These are phyloP conservation scores for Monilinia fructigena DNA, from an alignment of 2,329 filamentous ascomycete species.

Conservation along the genomic window DNA sequence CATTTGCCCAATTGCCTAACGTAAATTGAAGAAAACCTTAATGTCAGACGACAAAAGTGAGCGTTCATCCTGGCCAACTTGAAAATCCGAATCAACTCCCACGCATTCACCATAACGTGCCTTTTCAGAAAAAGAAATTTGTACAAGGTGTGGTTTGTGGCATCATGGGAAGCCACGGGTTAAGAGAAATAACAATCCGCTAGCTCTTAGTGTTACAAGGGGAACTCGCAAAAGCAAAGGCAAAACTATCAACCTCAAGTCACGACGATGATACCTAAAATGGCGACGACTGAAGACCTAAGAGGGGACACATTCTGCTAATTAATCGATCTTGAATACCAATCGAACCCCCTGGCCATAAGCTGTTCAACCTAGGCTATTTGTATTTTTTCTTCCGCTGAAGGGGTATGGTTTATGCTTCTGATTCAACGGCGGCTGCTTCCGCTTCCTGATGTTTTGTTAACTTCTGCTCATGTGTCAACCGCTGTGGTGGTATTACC, in stretches of 20 bases:
- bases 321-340: conserved; percentile 20
- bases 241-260: conserved; percentile 23
- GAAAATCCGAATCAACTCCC: conserved; percentile 24
- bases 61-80: conserved; percentile 32
- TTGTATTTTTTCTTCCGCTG: background rate
- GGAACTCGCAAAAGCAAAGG: conserved; percentile 32
- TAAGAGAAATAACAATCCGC: conserved; percentile 29
- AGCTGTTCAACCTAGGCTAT: conserved; percentile 12
- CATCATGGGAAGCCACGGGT: conserved; percentile 30
- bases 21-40: conserved; percentile 30
- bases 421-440: conserved; percentile 30
- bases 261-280: conserved; percentile 14
- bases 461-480: conserved; percentile 20
- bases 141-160: conserved; percentile 33
- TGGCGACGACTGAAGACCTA: conserved; percentile 13
- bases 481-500: conserved; percentile 23
- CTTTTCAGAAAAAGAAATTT: conserved; percentile 35
- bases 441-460: conserved; percentile 29
- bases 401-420: conserved; percentile 4
- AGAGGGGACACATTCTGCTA: conserved; percentile 2
- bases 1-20: conserved; percentile 32
- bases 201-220: conserved; percentile 39
- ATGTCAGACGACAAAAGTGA: conserved; percentile 33
- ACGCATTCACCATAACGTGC: conserved; percentile 25
- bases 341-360: conserved; percentile 5